Evolutionary conservation across 2,329 filamentous ascomycete species (phyloP).

Genomic region (Bipolaris victoriae): DNA sequence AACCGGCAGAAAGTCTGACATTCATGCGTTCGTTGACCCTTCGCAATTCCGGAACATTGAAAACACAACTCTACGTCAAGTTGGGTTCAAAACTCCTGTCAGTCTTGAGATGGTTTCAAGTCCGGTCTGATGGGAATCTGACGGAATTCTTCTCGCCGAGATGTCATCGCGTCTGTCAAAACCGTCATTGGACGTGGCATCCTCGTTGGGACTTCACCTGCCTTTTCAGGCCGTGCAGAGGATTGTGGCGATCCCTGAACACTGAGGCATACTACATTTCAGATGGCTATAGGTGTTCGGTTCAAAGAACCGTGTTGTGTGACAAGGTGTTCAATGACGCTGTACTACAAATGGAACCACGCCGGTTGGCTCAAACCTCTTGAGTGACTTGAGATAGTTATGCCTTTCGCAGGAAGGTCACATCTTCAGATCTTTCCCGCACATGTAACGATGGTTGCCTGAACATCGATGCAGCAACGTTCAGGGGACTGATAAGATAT

Average conservation of each 20-base stretch:
- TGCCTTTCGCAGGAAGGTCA: neutral
- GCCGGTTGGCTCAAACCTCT: slow-evolving; percentile 15
- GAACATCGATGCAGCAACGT: neutral
- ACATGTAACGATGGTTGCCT: neutral
- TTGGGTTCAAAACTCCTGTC: slow-evolving; percentile 28
- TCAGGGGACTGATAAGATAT: neutral
- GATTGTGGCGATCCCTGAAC: slow-evolving; percentile 6
- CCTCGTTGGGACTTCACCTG: slow-evolving; percentile 17
- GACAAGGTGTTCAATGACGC: slow-evolving; percentile 29
- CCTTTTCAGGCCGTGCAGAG: slow-evolving; percentile 9
- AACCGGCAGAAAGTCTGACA: slow-evolving; percentile 19
- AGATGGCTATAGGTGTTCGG: slow-evolving; percentile 19
- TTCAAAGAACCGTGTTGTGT: slow-evolving; percentile 30
- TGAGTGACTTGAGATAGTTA: slow-evolving; percentile 11
- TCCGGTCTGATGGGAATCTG: slow-evolving; percentile 39
- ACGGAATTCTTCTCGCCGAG: slow-evolving; percentile 21
- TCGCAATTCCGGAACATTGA: slow-evolving; percentile 25
- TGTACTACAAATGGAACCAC: slow-evolving; percentile 25
- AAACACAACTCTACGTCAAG: slow-evolving; percentile 25
- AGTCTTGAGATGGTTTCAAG: slow-evolving; percentile 38
- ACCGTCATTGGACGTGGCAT: slow-evolving; percentile 26
- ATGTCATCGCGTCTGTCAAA: slow-evolving; percentile 30
- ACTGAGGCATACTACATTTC: neutral
- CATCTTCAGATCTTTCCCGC: neutral
- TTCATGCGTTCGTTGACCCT: slow-evolving; percentile 38